Percentiles rank a stretch among this genome's conserved stretches.
Conservation (phyloP, 495 filamentous ascomycete genomes). For the Talaromyces proteolyticus region DNA sequence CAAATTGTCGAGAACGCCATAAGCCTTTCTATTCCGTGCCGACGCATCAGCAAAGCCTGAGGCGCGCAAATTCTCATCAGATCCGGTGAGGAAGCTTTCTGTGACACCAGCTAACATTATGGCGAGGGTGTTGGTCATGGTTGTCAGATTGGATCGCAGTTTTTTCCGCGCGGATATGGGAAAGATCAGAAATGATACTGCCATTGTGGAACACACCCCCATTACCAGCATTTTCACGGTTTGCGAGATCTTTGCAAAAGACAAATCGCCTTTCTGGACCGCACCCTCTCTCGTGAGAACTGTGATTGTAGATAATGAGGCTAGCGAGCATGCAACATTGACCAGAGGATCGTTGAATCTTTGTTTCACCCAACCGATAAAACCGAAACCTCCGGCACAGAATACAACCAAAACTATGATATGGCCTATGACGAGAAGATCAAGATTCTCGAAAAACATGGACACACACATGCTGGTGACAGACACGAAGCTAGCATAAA, state of each 20-base stretch:
- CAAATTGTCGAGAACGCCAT: conserved; percentile 69
- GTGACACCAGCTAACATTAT: conserved; percentile 81
- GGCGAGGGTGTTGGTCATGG: conserved; percentile 68
- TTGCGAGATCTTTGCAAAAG: conserved; percentile 76
- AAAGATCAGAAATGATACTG: conserved; percentile 74
- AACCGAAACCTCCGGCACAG: conserved; percentile 81
- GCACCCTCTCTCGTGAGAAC: conserved; percentile 89
- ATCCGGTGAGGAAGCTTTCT: conserved; percentile 76
- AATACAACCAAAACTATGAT: conserved; percentile 78
- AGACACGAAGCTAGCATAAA: conserved; percentile 75
- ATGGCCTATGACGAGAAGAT: conserved; percentile 67
- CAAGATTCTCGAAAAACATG: conserved; percentile 59
- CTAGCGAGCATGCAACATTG: conserved; percentile 83
- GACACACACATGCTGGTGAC: conserved; percentile 84
- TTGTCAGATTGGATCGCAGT: conserved; percentile 69
- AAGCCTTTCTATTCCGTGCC: conserved; percentile 61
- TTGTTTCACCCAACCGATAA: conserved; percentile 93
- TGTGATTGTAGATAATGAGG: conserved; percentile 87
- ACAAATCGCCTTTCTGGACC: conserved; percentile 73
- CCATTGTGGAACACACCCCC: conserved; percentile 68
- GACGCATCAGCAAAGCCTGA: conserved; percentile 59
- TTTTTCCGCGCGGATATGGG: conserved; percentile 74
- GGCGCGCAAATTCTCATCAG: conserved; percentile 67
- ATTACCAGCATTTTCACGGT: conserved; percentile 88
- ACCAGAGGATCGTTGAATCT: conserved; percentile 78